These are phyloP conservation scores for Desmodesmus armatus DNA, from an alignment of 139 green algal genomes.

Conservation along the genomic window DNA sequence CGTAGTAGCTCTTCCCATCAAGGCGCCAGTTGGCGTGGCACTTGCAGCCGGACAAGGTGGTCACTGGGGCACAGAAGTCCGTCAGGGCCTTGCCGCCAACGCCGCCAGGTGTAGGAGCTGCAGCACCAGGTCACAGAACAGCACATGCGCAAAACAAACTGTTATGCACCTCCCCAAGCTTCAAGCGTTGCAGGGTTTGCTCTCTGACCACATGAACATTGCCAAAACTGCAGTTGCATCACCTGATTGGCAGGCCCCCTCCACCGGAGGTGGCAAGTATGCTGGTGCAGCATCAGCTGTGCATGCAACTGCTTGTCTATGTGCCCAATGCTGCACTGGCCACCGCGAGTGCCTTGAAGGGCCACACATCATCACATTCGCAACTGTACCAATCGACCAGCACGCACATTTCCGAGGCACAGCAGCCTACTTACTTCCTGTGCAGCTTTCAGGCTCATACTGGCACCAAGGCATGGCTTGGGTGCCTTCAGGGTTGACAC, in stretches of 20 bases:
- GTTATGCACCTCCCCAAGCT: not conserved
- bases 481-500: slow-evolving; percentile 42
- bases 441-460: slow-evolving; percentile 49
- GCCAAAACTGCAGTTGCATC: not conserved
- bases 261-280: no score
- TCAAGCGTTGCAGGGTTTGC: not conserved
- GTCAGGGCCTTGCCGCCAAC: not conserved
- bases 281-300: not conserved
- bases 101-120: no score
- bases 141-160: not conserved
- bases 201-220: no score
- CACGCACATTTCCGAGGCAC: no score
- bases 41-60: slow-evolving; percentile 50
- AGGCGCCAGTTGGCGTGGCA: slow-evolving; percentile 38
- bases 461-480: slow-evolving; percentile 32
- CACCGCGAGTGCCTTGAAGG: no score
- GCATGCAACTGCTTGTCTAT: no score
- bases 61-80: slow-evolving; percentile 46
- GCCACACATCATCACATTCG: no score
- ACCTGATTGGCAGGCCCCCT: not conserved
- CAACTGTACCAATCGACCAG: no score
- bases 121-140: no score
- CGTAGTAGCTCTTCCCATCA: slow-evolving; percentile 34
- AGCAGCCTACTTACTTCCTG: no score
- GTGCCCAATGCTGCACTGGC: no score